Evolutionary conservation across 495 filamentous ascomycete species (phyloP).

Genomic region (Rostrohypoxylon terebratum): DNA sequence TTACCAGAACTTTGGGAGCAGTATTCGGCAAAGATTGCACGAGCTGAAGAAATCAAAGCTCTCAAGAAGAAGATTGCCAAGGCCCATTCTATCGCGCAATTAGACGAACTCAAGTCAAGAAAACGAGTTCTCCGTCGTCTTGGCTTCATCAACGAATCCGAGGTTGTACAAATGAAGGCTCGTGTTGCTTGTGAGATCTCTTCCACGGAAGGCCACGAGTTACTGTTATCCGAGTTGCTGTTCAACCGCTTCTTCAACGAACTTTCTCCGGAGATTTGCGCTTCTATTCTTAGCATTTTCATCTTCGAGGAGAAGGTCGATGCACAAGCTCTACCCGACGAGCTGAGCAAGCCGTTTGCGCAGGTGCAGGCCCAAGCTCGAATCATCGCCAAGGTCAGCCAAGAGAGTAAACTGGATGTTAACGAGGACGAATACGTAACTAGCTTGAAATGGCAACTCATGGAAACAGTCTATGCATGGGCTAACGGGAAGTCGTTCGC

Average conservation of each 20-base stretch:
- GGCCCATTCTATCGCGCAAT: constrained; percentile 85
- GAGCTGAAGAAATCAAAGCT: constrained; percentile 80
- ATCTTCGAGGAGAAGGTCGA: constrained; percentile 96
- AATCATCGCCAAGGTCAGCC: constrained; percentile 88
- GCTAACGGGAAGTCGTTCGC: constrained; percentile 90
- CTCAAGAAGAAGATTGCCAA: constrained; percentile 87
- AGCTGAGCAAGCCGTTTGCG: constrained; percentile 84
- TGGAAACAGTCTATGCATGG: constrained; percentile 97
- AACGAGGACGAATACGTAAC: constrained; percentile 93
- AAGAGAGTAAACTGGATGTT: constrained; percentile 89
- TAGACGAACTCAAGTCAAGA: constrained; percentile 94
- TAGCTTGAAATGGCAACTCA: constrained; percentile 89
- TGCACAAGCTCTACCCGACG: constrained; percentile 77
- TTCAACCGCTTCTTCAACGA: constrained; percentile 99
- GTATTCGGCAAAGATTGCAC: constrained; percentile 82
- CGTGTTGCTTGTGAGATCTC: constrained; percentile 96
- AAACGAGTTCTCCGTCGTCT: constrained; percentile 97
- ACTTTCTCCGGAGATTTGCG: constrained; percentile 84
- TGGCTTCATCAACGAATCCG: constrained; percentile 92
- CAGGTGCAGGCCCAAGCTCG: constrained; percentile 88
- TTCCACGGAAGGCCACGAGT: constrained; percentile 85
- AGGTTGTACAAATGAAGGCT: constrained; percentile 95
- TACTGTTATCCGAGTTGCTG: constrained; percentile 89
- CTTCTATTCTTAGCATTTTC: constrained; percentile 88
- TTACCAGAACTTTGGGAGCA: constrained; percentile 84